phyloP scores from a whole-genome alignment of 768 basidiomycete genomes.

The Suillus weaverae region DNA sequence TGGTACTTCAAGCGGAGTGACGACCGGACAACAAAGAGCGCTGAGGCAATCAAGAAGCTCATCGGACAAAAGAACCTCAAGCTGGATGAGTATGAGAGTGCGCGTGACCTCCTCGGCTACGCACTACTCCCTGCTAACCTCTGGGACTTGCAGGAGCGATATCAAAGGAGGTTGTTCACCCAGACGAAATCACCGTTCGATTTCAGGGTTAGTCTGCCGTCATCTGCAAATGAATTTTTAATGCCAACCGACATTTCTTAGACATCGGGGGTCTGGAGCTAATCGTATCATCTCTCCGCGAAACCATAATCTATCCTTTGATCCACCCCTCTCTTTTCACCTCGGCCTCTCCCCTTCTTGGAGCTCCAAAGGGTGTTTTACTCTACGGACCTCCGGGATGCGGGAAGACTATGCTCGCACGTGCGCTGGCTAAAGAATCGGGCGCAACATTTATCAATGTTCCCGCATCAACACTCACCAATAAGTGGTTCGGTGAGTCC shows the following conservation, averaged over 20 bases:
- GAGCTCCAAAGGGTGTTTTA: conserved; percentile 93
- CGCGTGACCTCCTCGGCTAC: conserved; percentile 24
- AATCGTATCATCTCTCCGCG: conserved; percentile 86
- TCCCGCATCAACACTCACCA: conserved; percentile 69
- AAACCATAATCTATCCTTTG: conserved; percentile 94
- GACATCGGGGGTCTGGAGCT: conserved; percentile 94
- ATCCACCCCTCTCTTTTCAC: conserved; percentile 88
- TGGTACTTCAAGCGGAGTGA: conserved; percentile 3
- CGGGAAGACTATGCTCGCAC: conserved; percentile 99
- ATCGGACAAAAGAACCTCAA: conserved; percentile 67
- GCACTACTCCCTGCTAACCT: not conserved
- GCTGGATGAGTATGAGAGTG: conserved; percentile 90
- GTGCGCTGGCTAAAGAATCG: conserved; percentile 95
- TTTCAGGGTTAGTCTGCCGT: conserved; percentile 54
- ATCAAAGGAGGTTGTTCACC: conserved; percentile 82
- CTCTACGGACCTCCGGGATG: conserved; percentile 97
- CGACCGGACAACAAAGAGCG: not conserved
- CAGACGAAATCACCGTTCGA: conserved; percentile 78
- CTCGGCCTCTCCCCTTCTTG: conserved; percentile 76
- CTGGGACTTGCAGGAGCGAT: conserved; percentile 60
- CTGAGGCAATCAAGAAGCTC: conserved; percentile 4
- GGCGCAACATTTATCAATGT: conserved; percentile 96
- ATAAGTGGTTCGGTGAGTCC: conserved; percentile 85
- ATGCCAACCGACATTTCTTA: conserved; percentile 20
- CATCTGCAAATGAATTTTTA: not conserved